Evolutionary conservation across 192 early-diverging fungal genomes (phyloP), one percentile per base, ranked within the genome.

Genomic region (Spizellomyces punctatus): DNA sequence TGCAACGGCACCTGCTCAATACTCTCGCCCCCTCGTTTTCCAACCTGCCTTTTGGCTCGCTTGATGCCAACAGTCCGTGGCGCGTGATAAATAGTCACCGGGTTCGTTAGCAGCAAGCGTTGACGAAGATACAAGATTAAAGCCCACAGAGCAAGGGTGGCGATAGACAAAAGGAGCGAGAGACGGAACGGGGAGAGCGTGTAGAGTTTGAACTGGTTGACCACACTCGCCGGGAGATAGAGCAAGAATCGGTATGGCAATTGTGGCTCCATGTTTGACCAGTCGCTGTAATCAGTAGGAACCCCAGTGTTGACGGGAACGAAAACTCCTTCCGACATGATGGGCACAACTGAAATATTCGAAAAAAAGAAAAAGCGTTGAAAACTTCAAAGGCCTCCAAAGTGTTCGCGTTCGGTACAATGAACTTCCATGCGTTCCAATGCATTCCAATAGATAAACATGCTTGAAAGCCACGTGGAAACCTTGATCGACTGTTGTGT

Each of bases 1-100:
- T 46, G 58, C 58, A 71, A 41, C 7, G 58, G 60, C 8, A 63
- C 41, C n/a, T 48, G 16, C 41, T 69, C 67, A 36, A 43, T 19
- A 8, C 6, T 44, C 17, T 50, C 43, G 6, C 16, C 19, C 0
- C 1, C 50, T 12, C 17, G 0, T 54, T 54, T 54, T 12, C 14
- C 17, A 54, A 54, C 14, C 44, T 19, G 36, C 44, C 45, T 43
- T n/a, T 41, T 16, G 36, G 44, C 42, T 9, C 63, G 6, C 10
- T 27, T 12, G 63, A 65, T 65, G 36, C 42, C 22, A 27, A 65
- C 45, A 5, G 63, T 48, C 5, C 46, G 36, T 0, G 63, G 63
- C 16, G 44, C 63, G 27, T 65, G 46, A 48, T 65, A 27, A 46
- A 65, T 43, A 6, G 43, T 41, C n/a, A 65, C 45, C 4, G 44